Evolutionary conservation across 768 basidiomycete genomes (phyloP).

Genomic region (Russula brevipes): DNA sequence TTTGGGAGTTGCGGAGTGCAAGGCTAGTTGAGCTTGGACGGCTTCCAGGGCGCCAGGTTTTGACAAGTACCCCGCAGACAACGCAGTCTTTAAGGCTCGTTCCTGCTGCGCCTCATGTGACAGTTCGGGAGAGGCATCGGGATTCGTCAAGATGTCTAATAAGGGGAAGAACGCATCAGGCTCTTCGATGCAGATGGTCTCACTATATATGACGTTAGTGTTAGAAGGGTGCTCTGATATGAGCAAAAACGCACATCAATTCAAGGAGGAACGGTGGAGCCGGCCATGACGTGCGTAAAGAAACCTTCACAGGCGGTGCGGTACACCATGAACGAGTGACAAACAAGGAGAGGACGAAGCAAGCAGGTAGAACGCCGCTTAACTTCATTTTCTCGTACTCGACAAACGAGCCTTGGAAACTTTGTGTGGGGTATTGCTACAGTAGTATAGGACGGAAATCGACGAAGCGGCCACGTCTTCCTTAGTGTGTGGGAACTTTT

Average conservation of each 20-base stretch:
- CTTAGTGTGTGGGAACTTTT: too few species aligned
- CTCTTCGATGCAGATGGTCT: conserved; percentile 72
- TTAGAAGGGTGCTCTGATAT: neutral
- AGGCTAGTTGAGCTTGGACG: conserved; percentile 66
- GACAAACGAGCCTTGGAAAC: neutral
- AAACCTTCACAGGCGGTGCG: conserved; percentile 35
- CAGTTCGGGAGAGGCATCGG: conserved; percentile 37
- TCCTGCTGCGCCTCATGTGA: conserved; percentile 51
- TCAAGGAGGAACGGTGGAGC: conserved; percentile 28
- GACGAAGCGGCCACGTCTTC: neutral
- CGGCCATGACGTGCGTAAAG: conserved; percentile 36
- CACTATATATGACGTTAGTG: conserved; percentile 44
- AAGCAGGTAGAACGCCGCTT: neutral
- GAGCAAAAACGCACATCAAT: conserved; percentile 6
- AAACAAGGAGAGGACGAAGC: conserved; percentile 6
- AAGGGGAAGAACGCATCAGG: conserved; percentile 71
- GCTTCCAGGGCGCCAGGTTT: conserved; percentile 48
- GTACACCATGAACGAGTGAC: neutral
- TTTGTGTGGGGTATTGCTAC: neutral
- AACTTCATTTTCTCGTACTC: conserved; percentile 4
- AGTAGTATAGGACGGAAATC: neutral
- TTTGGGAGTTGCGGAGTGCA: conserved; percentile 75
- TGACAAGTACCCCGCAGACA: conserved; percentile 43
- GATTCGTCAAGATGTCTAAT: conserved; percentile 58
- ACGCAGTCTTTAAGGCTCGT: conserved; percentile 47